A percentile compares a stretch with the other conserved stretches of the same genome.
phyloP scores from a whole-genome alignment of 306 rosid genomes.

The Hippophae gyantsensis region DNA sequence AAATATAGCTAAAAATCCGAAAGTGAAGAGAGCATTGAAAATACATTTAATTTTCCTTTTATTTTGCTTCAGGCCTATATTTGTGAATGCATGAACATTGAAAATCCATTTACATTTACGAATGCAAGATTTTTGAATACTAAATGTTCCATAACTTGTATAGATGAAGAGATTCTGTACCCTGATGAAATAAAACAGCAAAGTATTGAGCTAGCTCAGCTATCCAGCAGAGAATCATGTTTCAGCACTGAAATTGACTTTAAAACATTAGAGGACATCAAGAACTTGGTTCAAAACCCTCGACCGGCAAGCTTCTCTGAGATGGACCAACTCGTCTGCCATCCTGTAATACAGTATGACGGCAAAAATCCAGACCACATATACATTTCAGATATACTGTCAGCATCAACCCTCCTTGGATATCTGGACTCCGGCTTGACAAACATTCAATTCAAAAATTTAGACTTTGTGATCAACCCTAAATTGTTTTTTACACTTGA shows the following conservation, averaged over 20 bases:
- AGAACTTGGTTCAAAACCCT: conserved; percentile 35
- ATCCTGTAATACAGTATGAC: conserved; percentile 17
- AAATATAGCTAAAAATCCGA: not conserved
- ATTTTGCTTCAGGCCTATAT: too few relatives aligned
- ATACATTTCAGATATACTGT: conserved; percentile 59
- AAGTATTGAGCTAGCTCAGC: conserved; percentile 24
- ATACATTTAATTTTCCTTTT: too few relatives aligned
- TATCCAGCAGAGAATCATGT: conserved; percentile 22
- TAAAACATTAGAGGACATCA: conserved; percentile 29
- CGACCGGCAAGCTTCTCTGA: conserved; percentile 22
- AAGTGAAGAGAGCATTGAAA: not conserved
- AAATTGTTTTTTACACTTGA: conserved; percentile 59
- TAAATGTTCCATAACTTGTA: too few relatives aligned
- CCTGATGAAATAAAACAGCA: conserved; percentile 30
- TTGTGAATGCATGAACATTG: too few relatives aligned
- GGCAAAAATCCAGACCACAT: conserved; percentile 48
- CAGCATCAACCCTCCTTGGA: conserved; percentile 48
- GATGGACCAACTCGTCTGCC: too few relatives aligned
- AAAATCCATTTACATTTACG: too few relatives aligned
- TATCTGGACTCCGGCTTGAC: conserved; percentile 34
- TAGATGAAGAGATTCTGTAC: conserved; percentile 22
- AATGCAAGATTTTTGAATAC: too few relatives aligned
- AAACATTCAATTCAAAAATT: conserved; percentile 28
- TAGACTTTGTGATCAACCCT: conserved; percentile 37
- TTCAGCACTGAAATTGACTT: conserved; percentile 30